Evolutionary conservation across 2,329 filamentous ascomycete species (phyloP).

Genomic region (Ascocoryne sarcoides): DNA sequence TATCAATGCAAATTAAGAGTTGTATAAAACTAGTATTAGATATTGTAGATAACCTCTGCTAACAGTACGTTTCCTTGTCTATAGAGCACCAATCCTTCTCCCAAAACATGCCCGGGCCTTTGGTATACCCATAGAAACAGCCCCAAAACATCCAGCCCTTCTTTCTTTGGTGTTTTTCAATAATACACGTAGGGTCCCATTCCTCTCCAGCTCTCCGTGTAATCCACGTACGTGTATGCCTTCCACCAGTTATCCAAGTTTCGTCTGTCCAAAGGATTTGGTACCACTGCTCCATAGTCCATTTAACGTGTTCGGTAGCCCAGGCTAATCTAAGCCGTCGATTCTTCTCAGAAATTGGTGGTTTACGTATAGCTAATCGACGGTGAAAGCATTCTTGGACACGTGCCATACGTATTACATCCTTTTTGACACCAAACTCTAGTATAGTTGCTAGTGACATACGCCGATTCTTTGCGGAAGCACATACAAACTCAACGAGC

Average conservation of each 20-base stretch:
- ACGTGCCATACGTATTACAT: not conserved
- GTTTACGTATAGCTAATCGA: not conserved
- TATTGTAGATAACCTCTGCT: too few species aligned
- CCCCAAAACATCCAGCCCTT: constrained; percentile 12
- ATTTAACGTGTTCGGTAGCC: constrained; percentile 4
- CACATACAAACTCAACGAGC: constrained; percentile 10
- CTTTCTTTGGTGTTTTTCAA: constrained; percentile 5
- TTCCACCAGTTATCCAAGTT: constrained; percentile 10
- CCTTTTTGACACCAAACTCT: not conserved
- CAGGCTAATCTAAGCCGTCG: not conserved
- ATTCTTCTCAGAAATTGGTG: constrained; percentile 1
- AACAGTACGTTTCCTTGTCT: constrained; percentile 1
- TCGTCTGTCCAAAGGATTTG: constrained; percentile 10
- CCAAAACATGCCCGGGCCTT: constrained; percentile 8
- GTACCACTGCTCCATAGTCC: constrained; percentile 7
- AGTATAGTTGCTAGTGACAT: constrained; percentile 2
- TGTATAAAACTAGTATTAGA: too few species aligned
- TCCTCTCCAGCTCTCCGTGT: constrained; percentile 3
- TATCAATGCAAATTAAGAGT: too few species aligned
- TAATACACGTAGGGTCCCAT: constrained; percentile 1
- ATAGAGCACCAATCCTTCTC: constrained; percentile 22
- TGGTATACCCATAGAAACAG: constrained; percentile 5
- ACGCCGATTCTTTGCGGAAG: constrained; percentile 6
- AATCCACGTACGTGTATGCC: constrained; percentile 9
- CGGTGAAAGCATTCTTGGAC: not conserved